phyloP scores from a whole-genome alignment of 176 grass and related monocot species.

The Phyllostachys edulis region DNA sequence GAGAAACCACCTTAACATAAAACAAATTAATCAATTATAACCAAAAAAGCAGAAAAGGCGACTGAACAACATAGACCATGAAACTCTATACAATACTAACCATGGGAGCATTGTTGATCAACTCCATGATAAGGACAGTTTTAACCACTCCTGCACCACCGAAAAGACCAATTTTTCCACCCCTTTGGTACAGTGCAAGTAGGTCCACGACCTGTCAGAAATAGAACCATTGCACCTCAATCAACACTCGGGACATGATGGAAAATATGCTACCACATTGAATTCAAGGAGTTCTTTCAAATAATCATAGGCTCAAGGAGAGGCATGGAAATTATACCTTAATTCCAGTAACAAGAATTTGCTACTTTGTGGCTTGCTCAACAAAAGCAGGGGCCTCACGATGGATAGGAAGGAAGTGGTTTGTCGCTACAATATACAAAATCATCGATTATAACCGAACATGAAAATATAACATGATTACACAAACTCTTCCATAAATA shows the following conservation, averaged over 20 bases:
- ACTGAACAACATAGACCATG: too few relatives aligned
- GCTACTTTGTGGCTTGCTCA: constrained; percentile 89
- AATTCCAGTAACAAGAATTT: constrained; percentile 98
- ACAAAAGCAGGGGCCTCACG: constrained; percentile 86
- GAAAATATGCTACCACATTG: background rate
- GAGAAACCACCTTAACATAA: too few relatives aligned
- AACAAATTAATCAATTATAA: too few relatives aligned
- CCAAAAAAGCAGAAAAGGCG: too few relatives aligned
- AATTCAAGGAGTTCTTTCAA: background rate
- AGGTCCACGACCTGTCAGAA: constrained; percentile 79
- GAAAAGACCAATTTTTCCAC: constrained; percentile 94
- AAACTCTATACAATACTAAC: too few relatives aligned
- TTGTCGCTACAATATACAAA: constrained; percentile 47
- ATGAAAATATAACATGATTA: background rate
- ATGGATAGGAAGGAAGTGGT: constrained; percentile 87
- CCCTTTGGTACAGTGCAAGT: constrained; percentile 95
- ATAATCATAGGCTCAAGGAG: background rate
- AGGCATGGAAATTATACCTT: constrained; percentile 37
- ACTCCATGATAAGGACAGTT: constrained; percentile 99
- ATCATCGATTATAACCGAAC: constrained; percentile 7
- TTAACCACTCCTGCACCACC: constrained; percentile 97
- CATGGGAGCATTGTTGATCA: too few relatives aligned
- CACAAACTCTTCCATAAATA: too few relatives aligned
- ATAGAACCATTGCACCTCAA: constrained; percentile 6
- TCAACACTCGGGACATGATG: background rate